phyloP scores from a whole-genome alignment of 768 basidiomycete species.

The Russula griseocarnosa region DNA sequence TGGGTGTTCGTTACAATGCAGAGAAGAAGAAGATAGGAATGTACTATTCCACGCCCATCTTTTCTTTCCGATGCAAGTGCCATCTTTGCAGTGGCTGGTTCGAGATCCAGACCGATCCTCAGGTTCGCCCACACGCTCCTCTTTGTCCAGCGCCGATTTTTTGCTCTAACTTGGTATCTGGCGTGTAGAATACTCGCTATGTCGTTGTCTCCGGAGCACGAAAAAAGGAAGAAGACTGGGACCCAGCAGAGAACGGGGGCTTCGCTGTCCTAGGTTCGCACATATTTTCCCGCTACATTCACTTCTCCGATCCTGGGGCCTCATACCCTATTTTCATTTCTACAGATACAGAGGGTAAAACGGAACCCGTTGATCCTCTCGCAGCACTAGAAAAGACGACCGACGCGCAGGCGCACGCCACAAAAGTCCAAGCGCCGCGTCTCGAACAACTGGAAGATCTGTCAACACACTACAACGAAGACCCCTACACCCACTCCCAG shows the following conservation, averaged over 20 bases:
- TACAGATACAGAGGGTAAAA: slow-evolving; percentile 64
- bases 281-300: background rate
- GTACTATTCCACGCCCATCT: slow-evolving; percentile 95
- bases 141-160: background rate
- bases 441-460: slow-evolving; percentile 73
- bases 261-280: slow-evolving; percentile 77
- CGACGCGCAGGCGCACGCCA: slow-evolving; percentile 65
- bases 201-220: slow-evolving; percentile 90
- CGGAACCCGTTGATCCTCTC: slow-evolving; percentile 73
- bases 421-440: slow-evolving; percentile 72
- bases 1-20: slow-evolving; percentile 99
- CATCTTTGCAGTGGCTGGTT: slow-evolving; percentile 97
- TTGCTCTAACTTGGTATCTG: background rate
- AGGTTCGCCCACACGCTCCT: slow-evolving; percentile 47
- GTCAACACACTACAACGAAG: slow-evolving; percentile 74
- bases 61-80: slow-evolving; percentile 95
- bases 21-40: slow-evolving; percentile 96
- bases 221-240: slow-evolving; percentile 94
- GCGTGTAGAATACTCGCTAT: slow-evolving; percentile 82
- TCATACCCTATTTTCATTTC: background rate
- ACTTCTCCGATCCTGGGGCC: background rate
- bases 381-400: slow-evolving; percentile 87
- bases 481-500: slow-evolving; percentile 79
- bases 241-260: slow-evolving; percentile 94
- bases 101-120: slow-evolving; percentile 95